Evolutionary conservation across 331 rosid genomes (phyloP).

Genomic region (Acacia concinna): DNA sequence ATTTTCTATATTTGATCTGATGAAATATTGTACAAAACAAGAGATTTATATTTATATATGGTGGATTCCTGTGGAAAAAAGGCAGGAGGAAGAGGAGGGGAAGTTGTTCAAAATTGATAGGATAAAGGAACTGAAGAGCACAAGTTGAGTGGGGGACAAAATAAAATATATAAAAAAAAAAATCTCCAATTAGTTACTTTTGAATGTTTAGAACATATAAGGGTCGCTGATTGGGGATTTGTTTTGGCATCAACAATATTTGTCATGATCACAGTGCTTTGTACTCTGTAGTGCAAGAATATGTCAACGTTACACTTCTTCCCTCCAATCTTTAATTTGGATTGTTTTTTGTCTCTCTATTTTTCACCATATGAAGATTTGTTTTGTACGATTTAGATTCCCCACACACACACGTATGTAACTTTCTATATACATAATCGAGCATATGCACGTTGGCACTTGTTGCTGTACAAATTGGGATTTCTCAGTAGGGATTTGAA

Average conservation of each 20-base stretch:
- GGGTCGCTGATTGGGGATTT: not conserved
- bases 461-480: too few species aligned
- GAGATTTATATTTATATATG: not conserved
- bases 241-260: not conserved
- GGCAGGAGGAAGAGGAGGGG: not conserved
- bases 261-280: not conserved
- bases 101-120: not conserved
- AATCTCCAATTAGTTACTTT: not conserved
- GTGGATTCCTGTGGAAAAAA: not conserved
- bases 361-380: not conserved
- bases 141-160: slow-evolving; percentile 18
- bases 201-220: not conserved
- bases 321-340: not conserved
- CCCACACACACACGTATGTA: not conserved
- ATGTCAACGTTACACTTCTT: not conserved
- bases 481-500: too few species aligned
- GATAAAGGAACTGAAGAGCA: not conserved
- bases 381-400: not conserved
- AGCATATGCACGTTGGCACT: too few species aligned
- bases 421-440: too few species aligned
- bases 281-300: not conserved
- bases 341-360: not conserved
- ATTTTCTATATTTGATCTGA: not conserved
- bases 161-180: slow-evolving; percentile 29
- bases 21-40: not conserved